Evolutionary conservation across 305 asterid species (phyloP), one percentile per base, ranked within the genome.

Genomic region (Plantago coronopus): DNA sequence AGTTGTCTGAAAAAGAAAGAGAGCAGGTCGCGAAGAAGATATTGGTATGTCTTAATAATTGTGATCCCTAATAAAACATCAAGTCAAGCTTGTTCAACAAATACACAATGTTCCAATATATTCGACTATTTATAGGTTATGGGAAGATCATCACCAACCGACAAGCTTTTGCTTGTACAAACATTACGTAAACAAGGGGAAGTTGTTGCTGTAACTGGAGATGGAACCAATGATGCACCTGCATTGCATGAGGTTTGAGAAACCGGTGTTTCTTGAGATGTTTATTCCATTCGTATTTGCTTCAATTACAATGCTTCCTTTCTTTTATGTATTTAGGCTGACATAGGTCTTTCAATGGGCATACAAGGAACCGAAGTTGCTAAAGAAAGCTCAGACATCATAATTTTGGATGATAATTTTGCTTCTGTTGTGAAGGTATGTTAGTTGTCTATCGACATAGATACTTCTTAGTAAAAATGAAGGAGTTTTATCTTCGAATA

Each of bases 311-410:
- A 17, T 23, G 23, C 46, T 65, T 48, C 12, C 59, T 71, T 45
- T 48, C 16, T 63, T 71, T 42, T 51, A 60, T 19, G 57, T 65
- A 19, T 77, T 59, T 77, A 89, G 97, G 97, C 97, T 42, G 97
- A 91, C 71, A 91, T 91, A 65, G 97, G 96, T 46, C 95, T 90
- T 69, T 74, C 96, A 61, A 90, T 90, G 97, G 97, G 97, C 57
- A 90, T 90, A 66, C 93, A 85, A 83, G 97, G 97, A 76, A 90
- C 97, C 65, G 97, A 90, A 81, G 97, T 90, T 59, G 97, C 96
- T 55, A 90, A 90, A 78, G 96, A 90, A 75, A 90, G 96, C 86
- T 90, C 97, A 0, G 97, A 90, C 80, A 90, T 90, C 78, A 87
- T 90, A 59, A 90, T 90, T 69, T 78, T 90, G 74, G 97, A 87